Evolutionary conservation across 2,329 filamentous ascomycete genomes (phyloP).

Genomic region (Bertia moriformis): DNA sequence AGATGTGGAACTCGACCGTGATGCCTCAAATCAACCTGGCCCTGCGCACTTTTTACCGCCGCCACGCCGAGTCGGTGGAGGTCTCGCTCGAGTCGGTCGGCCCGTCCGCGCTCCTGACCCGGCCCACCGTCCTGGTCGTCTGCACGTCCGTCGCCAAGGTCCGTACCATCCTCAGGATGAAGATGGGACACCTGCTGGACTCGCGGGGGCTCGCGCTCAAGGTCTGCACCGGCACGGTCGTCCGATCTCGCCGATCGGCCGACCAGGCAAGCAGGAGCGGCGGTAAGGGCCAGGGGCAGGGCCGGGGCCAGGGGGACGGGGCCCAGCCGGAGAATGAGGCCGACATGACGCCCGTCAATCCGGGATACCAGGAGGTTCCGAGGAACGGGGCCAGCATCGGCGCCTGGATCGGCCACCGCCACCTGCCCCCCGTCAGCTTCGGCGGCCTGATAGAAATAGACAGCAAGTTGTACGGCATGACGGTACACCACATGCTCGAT

Average conservation of each 20-base stretch:
- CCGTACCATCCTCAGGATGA: constrained; percentile 54
- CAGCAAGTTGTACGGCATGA: no score
- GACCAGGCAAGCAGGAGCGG: constrained; percentile 21
- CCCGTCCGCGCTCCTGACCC: constrained; percentile 47
- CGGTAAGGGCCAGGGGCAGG: constrained; percentile 18
- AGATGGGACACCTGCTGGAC: constrained; percentile 52
- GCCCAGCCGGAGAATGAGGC: no score
- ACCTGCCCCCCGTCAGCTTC: no score
- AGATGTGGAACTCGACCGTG: constrained; percentile 57
- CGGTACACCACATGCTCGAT: no score
- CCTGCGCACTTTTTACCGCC: constrained; percentile 56
- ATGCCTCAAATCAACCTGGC: constrained; percentile 63
- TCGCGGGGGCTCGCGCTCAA: constrained; percentile 49
- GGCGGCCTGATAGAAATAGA: no score
- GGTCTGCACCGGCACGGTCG: constrained; percentile 55
- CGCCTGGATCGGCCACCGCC: no score
- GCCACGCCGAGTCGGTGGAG: constrained; percentile 62
- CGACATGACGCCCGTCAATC: no score
- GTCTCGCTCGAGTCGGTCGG: constrained; percentile 66
- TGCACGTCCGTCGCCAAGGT: constrained; percentile 65
- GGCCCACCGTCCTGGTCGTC: constrained; percentile 62
- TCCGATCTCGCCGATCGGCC: constrained; percentile 38
- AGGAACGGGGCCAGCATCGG: no score
- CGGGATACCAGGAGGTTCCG: no score
- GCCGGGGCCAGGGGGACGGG: constrained; percentile 27